phyloP scores from a whole-genome alignment of 169 alveolate genomes.

The Perkinsus chesapeaki region DNA sequence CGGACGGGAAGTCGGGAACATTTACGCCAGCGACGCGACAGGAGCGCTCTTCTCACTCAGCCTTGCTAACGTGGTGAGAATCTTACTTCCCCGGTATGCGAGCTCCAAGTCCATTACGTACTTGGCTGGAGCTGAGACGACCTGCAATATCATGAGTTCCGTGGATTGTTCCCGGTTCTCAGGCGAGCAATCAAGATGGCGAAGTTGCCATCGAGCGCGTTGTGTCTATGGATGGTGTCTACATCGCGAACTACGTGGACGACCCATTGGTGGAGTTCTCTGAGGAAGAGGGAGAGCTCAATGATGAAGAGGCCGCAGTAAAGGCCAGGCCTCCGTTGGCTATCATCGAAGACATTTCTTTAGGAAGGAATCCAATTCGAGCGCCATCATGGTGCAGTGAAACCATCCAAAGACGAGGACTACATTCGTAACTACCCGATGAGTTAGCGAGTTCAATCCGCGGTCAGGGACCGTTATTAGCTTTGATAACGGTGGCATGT shows the following conservation, averaged over 20 bases:
- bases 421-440: slow-evolving; percentile 30
- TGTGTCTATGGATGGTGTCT: slow-evolving; percentile 85
- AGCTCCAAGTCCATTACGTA: neutral
- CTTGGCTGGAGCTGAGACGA: no score
- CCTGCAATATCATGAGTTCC: no score
- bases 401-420: slow-evolving; percentile 48
- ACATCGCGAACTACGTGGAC: slow-evolving; percentile 82
- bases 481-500: slow-evolving; percentile 87
- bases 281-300: slow-evolving; percentile 27
- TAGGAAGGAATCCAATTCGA: slow-evolving; percentile 6
- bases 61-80: slow-evolving; percentile 72
- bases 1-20: slow-evolving; percentile 71
- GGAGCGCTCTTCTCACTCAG: slow-evolving; percentile 81
- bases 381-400: slow-evolving; percentile 18
- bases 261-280: slow-evolving; percentile 38
- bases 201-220: slow-evolving; percentile 86
- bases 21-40: slow-evolving; percentile 78
- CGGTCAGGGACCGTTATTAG: slow-evolving; percentile 73
- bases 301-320: slow-evolving; percentile 37
- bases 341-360: slow-evolving; percentile 7
- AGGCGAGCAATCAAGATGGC: slow-evolving; percentile 35
- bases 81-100: slow-evolving; percentile 35
- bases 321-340: slow-evolving; percentile 41
- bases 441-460: slow-evolving; percentile 51
- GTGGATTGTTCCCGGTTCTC: no score